Evolutionary conservation across 768 basidiomycete genomes (phyloP).

Genomic region (Tylopilus subfusipes): DNA sequence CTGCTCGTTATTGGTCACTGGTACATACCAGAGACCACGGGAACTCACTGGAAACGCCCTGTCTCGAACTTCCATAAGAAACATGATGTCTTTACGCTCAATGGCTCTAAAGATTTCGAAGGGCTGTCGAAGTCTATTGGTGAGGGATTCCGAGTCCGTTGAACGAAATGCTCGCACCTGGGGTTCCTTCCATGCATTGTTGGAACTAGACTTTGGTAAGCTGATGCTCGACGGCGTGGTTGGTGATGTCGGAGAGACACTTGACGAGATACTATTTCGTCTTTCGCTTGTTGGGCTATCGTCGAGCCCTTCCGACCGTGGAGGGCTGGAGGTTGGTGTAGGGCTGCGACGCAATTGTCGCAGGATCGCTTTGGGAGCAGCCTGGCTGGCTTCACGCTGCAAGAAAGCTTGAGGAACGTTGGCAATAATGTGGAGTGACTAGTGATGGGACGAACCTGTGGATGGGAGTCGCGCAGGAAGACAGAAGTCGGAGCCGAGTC

Average conservation of each 20-base stretch:
- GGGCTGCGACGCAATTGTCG: slow-evolving; percentile 50
- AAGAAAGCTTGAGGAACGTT: slow-evolving; percentile 53
- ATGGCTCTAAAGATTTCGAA: slow-evolving; percentile 79
- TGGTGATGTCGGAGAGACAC: slow-evolving; percentile 23
- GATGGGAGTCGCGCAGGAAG: slow-evolving; percentile 70
- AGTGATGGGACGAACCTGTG: slow-evolving; percentile 41
- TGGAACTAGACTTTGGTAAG: slow-evolving; percentile 11
- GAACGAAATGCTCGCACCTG: slow-evolving; percentile 37
- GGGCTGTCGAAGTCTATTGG: slow-evolving; percentile 33
- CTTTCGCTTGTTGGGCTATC: slow-evolving; percentile 9
- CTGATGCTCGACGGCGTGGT: slow-evolving; percentile 10
- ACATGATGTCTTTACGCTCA: slow-evolving; percentile 78
- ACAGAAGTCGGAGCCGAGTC: slow-evolving; percentile 49
- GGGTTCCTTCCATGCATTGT: slow-evolving; percentile 47
- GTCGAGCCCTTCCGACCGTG: slow-evolving; percentile 19
- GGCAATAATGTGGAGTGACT: slow-evolving; percentile 15
- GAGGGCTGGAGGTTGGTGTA: slow-evolving; percentile 32
- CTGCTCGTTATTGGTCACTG: slow-evolving; percentile 32
- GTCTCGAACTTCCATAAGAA: slow-evolving; percentile 81
- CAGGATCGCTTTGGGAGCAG: slow-evolving; percentile 56
- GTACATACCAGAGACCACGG: not conserved
- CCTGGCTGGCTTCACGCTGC: slow-evolving; percentile 61
- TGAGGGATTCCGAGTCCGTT: not conserved
- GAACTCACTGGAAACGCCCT: slow-evolving; percentile 69
- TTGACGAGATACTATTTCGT: slow-evolving; percentile 15